Evolutionary conservation across 2,329 filamentous ascomycete genomes (phyloP).

Genomic region (Stagonosporopsis chrysanthemi): DNA sequence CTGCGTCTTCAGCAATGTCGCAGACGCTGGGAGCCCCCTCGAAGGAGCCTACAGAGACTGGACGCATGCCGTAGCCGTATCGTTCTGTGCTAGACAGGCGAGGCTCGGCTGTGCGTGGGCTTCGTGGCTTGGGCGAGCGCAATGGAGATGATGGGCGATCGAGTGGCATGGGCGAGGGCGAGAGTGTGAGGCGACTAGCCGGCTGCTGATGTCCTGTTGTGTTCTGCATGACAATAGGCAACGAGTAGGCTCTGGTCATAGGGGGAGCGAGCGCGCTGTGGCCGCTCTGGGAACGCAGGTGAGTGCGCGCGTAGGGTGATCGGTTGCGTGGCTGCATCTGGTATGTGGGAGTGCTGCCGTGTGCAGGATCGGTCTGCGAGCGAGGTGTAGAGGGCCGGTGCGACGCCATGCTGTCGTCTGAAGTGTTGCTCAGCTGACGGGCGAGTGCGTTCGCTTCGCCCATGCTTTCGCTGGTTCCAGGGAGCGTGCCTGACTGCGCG

Average conservation of each 20-base stretch:
- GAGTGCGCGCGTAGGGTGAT: constrained; percentile 56
- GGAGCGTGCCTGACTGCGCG: constrained; percentile 11
- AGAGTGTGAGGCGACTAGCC: constrained; percentile 42
- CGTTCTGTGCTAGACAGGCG: constrained; percentile 27
- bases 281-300: constrained; percentile 56
- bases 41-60: constrained; percentile 38
- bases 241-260: constrained; percentile 58
- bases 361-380: constrained; percentile 50
- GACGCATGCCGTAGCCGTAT: constrained; percentile 34
- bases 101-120: constrained; percentile 39
- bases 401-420: constrained; percentile 31
- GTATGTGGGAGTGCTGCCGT: constrained; percentile 34
- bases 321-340: constrained; percentile 52
- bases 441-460: constrained; percentile 31
- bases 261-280: constrained; percentile 53
- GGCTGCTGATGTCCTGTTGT: constrained; percentile 36
- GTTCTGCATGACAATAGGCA: constrained; percentile 52
- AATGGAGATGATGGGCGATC: constrained; percentile 49
- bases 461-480: constrained; percentile 27
- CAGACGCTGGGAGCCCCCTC: constrained; percentile 48
- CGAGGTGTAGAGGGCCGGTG: constrained; percentile 47
- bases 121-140: constrained; percentile 54
- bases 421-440: constrained; percentile 36
- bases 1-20: constrained; percentile 59
- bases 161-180: constrained; percentile 42